phyloP scores from a whole-genome alignment of 179 eudicot species.

The Silene noctiflora region DNA sequence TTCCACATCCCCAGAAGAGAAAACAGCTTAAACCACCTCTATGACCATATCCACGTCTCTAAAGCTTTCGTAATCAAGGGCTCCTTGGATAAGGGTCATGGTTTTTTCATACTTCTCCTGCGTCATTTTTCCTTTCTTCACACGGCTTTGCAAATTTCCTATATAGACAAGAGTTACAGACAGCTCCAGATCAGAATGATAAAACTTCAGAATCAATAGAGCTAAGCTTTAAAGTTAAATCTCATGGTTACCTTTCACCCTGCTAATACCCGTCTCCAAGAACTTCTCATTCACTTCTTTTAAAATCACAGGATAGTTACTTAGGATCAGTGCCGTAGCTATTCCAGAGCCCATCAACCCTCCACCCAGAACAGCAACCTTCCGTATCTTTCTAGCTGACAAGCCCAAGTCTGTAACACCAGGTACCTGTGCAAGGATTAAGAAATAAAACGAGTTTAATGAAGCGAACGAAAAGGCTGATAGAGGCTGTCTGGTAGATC shows the following conservation, averaged over 20 bases:
- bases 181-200: constrained; percentile 13
- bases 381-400: constrained; percentile 61
- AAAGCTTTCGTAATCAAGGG: constrained; percentile 69
- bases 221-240: not conserved
- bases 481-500: not conserved
- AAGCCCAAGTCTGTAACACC: constrained; percentile 81
- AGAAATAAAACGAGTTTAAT: not conserved
- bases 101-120: constrained; percentile 74
- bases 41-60: constrained; percentile 94
- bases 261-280: constrained; percentile 60
- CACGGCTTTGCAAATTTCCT: constrained; percentile 91
- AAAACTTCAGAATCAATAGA: constrained; percentile 14
- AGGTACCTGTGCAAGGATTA: constrained; percentile 55
- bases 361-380: constrained; percentile 92
- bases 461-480: not conserved
- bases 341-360: constrained; percentile 99
- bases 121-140: constrained; percentile 86
- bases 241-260: constrained; percentile 64
- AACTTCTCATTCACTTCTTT: constrained; percentile 90
- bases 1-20: not conserved
- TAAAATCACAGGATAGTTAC: constrained; percentile 65
- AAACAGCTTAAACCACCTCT: constrained; percentile 51
- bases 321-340: constrained; percentile 81
- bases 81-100: constrained; percentile 72
- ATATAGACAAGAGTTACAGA: constrained; percentile 20